phyloP scores from a whole-genome alignment of 1,284 basidiomycete species.

The Phellopilus nigrolimitatus region DNA sequence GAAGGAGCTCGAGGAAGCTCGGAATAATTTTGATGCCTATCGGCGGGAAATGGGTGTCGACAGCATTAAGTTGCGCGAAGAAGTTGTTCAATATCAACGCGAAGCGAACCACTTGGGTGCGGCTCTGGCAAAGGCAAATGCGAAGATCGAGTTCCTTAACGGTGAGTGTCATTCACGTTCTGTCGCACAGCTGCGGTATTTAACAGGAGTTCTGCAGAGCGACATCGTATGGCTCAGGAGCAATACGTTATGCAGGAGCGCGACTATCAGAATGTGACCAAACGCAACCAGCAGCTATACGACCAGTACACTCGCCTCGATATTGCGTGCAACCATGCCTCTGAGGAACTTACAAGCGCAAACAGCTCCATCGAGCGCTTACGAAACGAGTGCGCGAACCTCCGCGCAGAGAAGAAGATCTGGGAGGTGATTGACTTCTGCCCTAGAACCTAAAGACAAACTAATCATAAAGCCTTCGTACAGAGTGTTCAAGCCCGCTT shows the following conservation, averaged over 20 bases:
- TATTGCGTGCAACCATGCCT: conserved; percentile 57
- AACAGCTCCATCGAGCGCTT: conserved; percentile 64
- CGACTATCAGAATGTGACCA: conserved; percentile 56
- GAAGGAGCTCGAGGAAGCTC: conserved; percentile 65
- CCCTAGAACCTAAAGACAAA: conserved; percentile 3
- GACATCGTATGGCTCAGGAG: conserved; percentile 61
- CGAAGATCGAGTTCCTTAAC: conserved; percentile 67
- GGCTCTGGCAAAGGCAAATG: conserved; percentile 74
- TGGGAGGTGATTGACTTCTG: conserved; percentile 64
- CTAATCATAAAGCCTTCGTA: conserved; percentile 6
- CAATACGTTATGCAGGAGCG: conserved; percentile 50
- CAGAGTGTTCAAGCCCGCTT: conserved; percentile 75
- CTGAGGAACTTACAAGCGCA: conserved; percentile 58
- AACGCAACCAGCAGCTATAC: conserved; percentile 63
- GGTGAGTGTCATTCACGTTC: conserved; percentile 41
- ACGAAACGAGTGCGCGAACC: conserved; percentile 79
- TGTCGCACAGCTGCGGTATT: background rate
- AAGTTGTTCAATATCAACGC: conserved; percentile 58
- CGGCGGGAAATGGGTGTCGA: conserved; percentile 77
- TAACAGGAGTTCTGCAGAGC: conserved; percentile 42
- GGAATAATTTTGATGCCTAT: conserved; percentile 73
- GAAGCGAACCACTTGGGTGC: conserved; percentile 65
- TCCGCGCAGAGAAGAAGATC: conserved; percentile 88
- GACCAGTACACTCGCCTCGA: conserved; percentile 64
- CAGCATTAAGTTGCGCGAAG: conserved; percentile 63